Conservation (phyloP, 305 asterid genomes). For the Solanum chacoense region DNA sequence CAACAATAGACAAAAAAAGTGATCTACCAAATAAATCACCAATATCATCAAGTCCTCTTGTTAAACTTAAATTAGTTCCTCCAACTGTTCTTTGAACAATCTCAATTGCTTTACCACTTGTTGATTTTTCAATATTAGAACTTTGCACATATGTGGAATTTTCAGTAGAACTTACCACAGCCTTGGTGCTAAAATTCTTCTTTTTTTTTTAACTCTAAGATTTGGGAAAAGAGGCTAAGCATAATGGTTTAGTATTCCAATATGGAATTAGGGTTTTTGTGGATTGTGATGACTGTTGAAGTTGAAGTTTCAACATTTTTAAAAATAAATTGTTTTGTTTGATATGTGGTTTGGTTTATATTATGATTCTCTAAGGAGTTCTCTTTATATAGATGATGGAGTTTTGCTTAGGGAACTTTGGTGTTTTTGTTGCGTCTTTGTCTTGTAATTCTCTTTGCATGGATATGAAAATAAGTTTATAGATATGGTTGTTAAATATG, state of each 20-base stretch:
- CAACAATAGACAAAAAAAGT: constrained; percentile 38
- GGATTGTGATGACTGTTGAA: neutral
- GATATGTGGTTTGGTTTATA: neutral
- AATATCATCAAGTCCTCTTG: constrained; percentile 36
- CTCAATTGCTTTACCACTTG: constrained; percentile 26
- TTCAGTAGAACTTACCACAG: constrained; percentile 6
- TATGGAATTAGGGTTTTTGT: neutral
- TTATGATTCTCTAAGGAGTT: neutral
- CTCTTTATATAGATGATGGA: neutral
- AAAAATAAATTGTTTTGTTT: neutral
- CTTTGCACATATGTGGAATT: neutral
- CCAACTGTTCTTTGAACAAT: constrained; percentile 42
- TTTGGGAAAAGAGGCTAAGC: neutral
- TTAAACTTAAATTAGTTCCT: constrained; percentile 27
- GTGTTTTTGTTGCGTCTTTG: neutral
- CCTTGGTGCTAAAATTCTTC: constrained; percentile 13
- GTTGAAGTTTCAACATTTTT: neutral
- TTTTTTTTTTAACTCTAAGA: neutral
- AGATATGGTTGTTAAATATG: no score
- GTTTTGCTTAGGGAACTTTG: neutral
- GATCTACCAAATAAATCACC: constrained; percentile 32
- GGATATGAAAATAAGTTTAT: neutral
- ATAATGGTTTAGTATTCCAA: neutral
- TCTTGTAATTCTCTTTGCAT: no score
- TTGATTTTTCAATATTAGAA: constrained; percentile 10